Percentiles rank a stretch among this genome's conserved stretches.
These are phyloP conservation scores for Parachlorella kessleri DNA, from an alignment of 139 green algal genomes.

Conservation along the genomic window DNA sequence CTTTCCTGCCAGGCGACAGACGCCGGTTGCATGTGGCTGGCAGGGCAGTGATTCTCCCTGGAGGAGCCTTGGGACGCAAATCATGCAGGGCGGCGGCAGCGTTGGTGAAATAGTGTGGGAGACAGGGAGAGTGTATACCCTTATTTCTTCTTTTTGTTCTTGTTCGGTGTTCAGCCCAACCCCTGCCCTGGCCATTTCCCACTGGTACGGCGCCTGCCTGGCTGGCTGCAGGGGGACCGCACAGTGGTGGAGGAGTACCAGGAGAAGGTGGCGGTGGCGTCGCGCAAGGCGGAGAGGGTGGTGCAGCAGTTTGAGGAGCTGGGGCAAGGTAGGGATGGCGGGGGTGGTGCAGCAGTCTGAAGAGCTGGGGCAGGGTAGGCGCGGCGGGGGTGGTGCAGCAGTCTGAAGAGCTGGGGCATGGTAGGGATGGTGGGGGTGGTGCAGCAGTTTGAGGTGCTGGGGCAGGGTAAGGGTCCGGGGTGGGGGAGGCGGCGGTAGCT, in stretches of 20 bases:
- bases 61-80: too few relatives aligned
- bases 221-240: background rate
- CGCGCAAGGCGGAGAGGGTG: conserved; percentile 63
- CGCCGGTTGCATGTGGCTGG: too few relatives aligned
- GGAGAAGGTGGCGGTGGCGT: conserved; percentile 52
- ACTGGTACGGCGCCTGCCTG: background rate
- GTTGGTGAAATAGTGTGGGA: too few relatives aligned
- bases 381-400: conserved; percentile 54
- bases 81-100: too few relatives aligned
- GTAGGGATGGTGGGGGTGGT: conserved; percentile 47
- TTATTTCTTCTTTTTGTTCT: conserved; percentile 1
- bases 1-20: too few relatives aligned
- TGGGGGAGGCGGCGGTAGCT: too few relatives aligned
- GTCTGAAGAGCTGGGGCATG: conserved; percentile 63
- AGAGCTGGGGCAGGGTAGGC: conserved; percentile 41
- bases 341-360: conserved; percentile 70
- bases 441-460: conserved; percentile 65
- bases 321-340: conserved; percentile 32
- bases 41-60: too few relatives aligned
- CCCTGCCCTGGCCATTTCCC: too few relatives aligned
- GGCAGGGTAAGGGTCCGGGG: conserved; percentile 29
- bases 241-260: conserved; percentile 48
- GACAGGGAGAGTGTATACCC: conserved; percentile 9
- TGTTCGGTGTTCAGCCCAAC: too few relatives aligned
- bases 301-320: conserved; percentile 69